phyloP scores from a whole-genome alignment of 495 filamentous ascomycete genomes.

The Xylaria castorea region DNA sequence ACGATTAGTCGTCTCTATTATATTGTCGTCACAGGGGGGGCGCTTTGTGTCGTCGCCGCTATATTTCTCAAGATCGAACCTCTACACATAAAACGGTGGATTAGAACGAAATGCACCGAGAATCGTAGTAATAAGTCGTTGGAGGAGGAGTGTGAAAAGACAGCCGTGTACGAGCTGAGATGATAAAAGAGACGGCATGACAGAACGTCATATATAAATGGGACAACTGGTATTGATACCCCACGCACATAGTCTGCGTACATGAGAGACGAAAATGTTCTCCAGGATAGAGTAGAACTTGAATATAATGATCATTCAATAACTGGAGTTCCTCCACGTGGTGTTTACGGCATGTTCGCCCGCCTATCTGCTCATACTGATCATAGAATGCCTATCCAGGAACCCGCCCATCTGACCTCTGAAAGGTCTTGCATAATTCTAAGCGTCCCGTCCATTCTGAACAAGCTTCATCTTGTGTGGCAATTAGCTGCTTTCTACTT shows the following conservation, averaged over 20 bases:
- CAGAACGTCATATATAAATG: conserved; percentile 3
- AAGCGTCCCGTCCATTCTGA: neutral
- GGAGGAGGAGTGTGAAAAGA: neutral
- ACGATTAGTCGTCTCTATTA: conserved; percentile 56
- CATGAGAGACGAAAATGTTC: conserved; percentile 17
- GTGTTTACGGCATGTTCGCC: neutral
- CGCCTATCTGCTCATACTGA: neutral
- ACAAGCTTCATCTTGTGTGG: neutral
- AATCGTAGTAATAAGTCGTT: neutral
- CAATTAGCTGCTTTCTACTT: neutral
- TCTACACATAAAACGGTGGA: conserved; percentile 3
- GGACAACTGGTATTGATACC: conserved; percentile 26
- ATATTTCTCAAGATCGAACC: conserved; percentile 16
- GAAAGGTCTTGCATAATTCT: neutral
- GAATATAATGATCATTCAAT: conserved; percentile 10
- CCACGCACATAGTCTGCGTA: conserved; percentile 12
- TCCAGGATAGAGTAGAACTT: conserved; percentile 13
- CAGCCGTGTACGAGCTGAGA: conserved; percentile 6
- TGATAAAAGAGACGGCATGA: conserved; percentile 14
- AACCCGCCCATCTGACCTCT: neutral
- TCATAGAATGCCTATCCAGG: neutral
- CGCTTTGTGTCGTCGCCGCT: conserved; percentile 39
- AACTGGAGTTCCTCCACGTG: neutral
- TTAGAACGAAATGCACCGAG: neutral
- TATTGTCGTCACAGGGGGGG: conserved; percentile 52